phyloP scores from a whole-genome alignment of 495 filamentous ascomycete species.

The Peziza echinospora region DNA sequence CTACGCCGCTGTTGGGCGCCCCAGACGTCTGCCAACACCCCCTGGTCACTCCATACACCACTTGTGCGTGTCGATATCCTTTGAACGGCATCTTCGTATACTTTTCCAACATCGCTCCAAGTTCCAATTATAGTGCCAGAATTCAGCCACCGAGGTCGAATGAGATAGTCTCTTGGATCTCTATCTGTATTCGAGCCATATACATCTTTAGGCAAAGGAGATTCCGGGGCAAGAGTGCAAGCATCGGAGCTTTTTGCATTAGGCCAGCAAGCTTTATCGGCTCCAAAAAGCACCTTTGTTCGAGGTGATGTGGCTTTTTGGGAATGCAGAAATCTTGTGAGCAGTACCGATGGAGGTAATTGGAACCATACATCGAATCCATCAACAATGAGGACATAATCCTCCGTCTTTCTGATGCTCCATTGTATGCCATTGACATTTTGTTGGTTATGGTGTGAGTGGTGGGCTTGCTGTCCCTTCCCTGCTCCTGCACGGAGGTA shows the following conservation, averaged over 20 bases:
- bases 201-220: background rate
- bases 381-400: constrained; percentile 12
- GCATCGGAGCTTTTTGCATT: background rate
- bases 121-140: background rate
- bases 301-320: background rate
- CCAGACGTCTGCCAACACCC: background rate
- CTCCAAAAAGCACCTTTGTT: constrained; percentile 7
- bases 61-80: background rate
- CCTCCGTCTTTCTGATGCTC: background rate
- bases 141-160: background rate
- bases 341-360: constrained; percentile 13
- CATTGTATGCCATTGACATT: background rate
- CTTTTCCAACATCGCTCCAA: background rate
- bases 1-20: background rate
- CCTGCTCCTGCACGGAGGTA: constrained; percentile 5
- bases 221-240: background rate
- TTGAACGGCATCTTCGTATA: background rate
- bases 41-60: background rate
- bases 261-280: constrained; percentile 10
- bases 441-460: constrained; percentile 1
- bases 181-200: background rate
- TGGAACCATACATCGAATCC: constrained; percentile 19
- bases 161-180: background rate
- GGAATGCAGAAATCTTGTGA: constrained; percentile 5
- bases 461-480: constrained; percentile 3